Evolutionary conservation across 495 filamentous ascomycete genomes (phyloP), one percentile per base, ranked within the genome.

Genomic region (Podospora didyma): DNA sequence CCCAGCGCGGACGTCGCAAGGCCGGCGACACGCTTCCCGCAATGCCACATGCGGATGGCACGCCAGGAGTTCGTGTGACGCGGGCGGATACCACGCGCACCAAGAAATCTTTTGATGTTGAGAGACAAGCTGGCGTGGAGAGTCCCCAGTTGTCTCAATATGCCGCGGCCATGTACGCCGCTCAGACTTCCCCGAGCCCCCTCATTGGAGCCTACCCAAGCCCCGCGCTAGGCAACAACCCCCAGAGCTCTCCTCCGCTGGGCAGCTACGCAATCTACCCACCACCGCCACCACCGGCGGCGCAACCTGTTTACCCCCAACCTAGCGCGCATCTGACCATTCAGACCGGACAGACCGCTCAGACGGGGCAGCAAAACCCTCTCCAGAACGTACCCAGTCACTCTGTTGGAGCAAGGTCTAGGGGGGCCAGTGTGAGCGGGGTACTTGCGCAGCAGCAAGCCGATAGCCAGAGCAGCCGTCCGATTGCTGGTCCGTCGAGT

Each of bases 1-100:
- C 74, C 37, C 72, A 76, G 52, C 73, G 73, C 50, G 75, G 75
- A 17, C 73, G 74, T n/a, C 73, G 75, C 55, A 70, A 64, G 50
- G 71, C 73, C 11, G 75, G 75, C 24, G 73, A 76, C 24, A 69
- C 69, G 3, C 51, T 73, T 4, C 69, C 75, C 22, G 39, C 64
- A 3, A 58, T 58, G 6, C 17, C 62, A 17, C 42, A 63, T 11
- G 57, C 50, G 12, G 64, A 59, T 34, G 55, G 47, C 39, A 56
- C 49, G 16, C 62, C 63, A 5, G 61, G 57, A 12, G 57, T 76
- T 4, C 75, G 74, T 28, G 64, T 73, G 35, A 73, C 75, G 7
- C 63, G 65, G 17, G 47, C 61, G 3, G 53, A 53, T 11, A 60
- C 57, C 24, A 28, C 39, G 19, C 57, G 59, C 19, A 49, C 24